Percentiles rank a stretch among this genome's conserved stretches.
Evolutionary conservation across 768 basidiomycete genomes (phyloP).

Genomic region (Mycena vitilis): DNA sequence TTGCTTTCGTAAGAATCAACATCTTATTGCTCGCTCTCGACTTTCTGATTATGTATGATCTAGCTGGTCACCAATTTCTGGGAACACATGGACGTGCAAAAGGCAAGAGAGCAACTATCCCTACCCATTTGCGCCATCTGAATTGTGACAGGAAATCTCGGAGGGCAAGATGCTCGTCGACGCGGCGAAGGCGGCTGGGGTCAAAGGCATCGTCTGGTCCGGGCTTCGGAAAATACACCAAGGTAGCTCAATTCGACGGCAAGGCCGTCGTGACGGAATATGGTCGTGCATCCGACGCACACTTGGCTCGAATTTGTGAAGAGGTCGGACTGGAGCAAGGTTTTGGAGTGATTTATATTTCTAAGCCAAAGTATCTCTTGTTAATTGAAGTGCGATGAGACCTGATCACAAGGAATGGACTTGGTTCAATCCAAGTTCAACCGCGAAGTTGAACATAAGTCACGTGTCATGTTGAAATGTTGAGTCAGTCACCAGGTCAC

Average conservation of each 20-base stretch:
- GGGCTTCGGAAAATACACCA: slow-evolving; percentile 19
- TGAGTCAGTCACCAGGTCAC: no score
- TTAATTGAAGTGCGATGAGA: no score
- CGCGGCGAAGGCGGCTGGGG: slow-evolving; percentile 26
- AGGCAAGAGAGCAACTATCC: not conserved
- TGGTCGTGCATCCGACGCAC: slow-evolving; percentile 3
- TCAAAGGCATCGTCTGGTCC: slow-evolving; percentile 25
- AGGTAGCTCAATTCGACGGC: slow-evolving; percentile 17
- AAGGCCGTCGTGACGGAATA: slow-evolving; percentile 25
- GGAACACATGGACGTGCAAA: slow-evolving; percentile 16
- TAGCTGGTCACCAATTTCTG: slow-evolving; percentile 27
- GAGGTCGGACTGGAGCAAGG: slow-evolving; percentile 20
- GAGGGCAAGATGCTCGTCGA: slow-evolving; percentile 31
- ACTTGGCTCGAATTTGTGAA: slow-evolving; percentile 19
- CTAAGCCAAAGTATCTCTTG: no score
- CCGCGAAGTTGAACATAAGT: no score
- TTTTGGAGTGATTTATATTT: not conserved
- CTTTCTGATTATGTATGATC: not conserved
- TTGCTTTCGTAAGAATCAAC: slow-evolving; percentile 19
- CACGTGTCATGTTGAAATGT: no score
- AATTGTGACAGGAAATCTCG: slow-evolving; percentile 12
- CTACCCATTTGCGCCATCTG: not conserved
- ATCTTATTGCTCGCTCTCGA: not conserved
- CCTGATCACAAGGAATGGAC: no score
- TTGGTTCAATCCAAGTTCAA: no score